phyloP scores from a whole-genome alignment of 129 eudicot genomes.

The Cynara cardunculus region DNA sequence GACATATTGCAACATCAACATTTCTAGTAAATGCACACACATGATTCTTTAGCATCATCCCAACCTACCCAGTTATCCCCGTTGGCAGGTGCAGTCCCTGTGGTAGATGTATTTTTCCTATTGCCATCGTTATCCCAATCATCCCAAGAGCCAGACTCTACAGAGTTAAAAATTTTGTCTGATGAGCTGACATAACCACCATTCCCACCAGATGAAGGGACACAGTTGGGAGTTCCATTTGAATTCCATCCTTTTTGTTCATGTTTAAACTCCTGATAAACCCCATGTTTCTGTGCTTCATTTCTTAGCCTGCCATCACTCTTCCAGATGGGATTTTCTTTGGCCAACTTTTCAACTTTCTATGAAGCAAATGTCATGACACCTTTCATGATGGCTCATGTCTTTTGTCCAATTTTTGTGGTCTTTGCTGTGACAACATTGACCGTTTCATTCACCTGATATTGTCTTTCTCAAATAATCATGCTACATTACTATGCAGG shows the following conservation, averaged over 20 bases:
- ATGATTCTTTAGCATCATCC: conserved; percentile 74
- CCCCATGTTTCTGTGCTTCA: conserved; percentile 49
- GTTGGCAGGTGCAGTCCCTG: conserved; percentile 39
- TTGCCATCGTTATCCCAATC: conserved; percentile 74
- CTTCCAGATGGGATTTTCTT: conserved; percentile 50
- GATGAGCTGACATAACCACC: conserved; percentile 45
- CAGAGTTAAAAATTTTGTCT: conserved; percentile 36
- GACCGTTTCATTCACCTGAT: conserved; percentile 78
- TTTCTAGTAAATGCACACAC: no score
- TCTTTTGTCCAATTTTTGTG: conserved; percentile 82
- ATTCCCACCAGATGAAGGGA: conserved; percentile 37
- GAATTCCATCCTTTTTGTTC: conserved; percentile 60
- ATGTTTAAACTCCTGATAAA: conserved; percentile 49
- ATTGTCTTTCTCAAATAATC: no score
- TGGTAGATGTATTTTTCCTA: conserved; percentile 40
- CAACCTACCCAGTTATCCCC: conserved; percentile 89
- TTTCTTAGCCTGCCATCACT: conserved; percentile 51
- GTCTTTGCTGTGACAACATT: conserved; percentile 84
- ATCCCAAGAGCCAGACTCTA: conserved; percentile 75
- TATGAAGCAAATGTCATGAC: conserved; percentile 95
- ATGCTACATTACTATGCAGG: no score
- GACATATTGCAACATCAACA: no score
- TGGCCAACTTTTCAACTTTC: conserved; percentile 81
- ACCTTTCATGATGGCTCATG: conserved; percentile 97
- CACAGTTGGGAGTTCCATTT: conserved; percentile 30